Base-by-base conservation (phyloP, 495 filamentous ascomycete species). In the Cercophora scortea region DNA sequence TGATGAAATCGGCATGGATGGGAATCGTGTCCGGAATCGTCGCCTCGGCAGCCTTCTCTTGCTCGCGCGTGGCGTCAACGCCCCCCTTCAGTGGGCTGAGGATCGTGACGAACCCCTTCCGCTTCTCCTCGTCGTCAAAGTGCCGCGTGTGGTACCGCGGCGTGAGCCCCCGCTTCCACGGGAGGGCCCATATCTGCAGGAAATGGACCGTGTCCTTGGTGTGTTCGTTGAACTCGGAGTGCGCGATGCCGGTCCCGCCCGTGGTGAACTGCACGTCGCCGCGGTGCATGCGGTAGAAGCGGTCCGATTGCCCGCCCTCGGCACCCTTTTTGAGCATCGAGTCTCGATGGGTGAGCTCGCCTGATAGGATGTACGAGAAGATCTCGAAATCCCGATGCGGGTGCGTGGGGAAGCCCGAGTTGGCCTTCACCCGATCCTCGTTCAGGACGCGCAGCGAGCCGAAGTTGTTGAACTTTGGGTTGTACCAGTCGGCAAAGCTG, bases 181-280 rank as follows among this genome's bases (percentile, higher is more conserved):
- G 87, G 17, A 85, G 64, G 3, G 79, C 87, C 87, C 86, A 91
- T 54, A 91, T 91, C 67, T 91, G 87, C 17, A 91, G 72, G 64
- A 90, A 90, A 61, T 92, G 87, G 15, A 87, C 84, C 11, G 81
- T 72, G 25, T 86, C 78, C 41, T 70, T 67, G 13, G 66, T 60
- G 57, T 83, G 74, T 59, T 90, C 83, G 66, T 89, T 90, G 61
- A 82, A 78, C 69, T 93, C 88, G 12, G 76, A 81, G 61, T 93
- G 87, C 19, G 85, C 78, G 59, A 93, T 89, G 39, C 87, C 83
- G 34, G 76, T 87, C 42, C 87, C 88, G 32, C 85, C 87, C 12
- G 82, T 88, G 4, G 87, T 91, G 64, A 91, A 91, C 64, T 91
- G 88, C 32, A 91, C 85, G 63, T 90, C 87, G 16, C 87, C 87